These are phyloP conservation scores for Pinus albicaulis DNA, from an alignment of 75 land plant genomes.

Conservation along the genomic window DNA sequence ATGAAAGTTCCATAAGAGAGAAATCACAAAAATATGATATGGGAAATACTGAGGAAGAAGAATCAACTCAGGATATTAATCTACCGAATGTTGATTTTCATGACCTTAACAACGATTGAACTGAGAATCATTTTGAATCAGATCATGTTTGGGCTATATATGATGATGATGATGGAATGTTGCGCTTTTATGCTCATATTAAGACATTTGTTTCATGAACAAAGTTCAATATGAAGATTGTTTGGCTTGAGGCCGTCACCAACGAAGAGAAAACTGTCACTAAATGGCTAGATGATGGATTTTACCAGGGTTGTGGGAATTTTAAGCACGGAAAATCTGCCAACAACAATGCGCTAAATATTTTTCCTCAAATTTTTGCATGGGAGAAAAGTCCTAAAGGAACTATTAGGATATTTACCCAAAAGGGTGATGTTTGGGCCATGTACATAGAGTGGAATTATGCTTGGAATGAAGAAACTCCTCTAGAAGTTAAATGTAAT, in stretches of 20 bases:
- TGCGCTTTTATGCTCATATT: slow-evolving; percentile 32
- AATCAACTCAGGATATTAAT: neutral
- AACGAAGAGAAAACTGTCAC: slow-evolving; percentile 5
- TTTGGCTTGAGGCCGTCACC: slow-evolving; percentile 30
- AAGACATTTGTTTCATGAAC: neutral
- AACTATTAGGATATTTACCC: too few species aligned
- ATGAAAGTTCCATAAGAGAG: neutral
- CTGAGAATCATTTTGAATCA: slow-evolving; percentile 6
- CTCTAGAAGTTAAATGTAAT: too few species aligned
- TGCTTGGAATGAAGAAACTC: too few species aligned
- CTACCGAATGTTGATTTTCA: slow-evolving; percentile 29
- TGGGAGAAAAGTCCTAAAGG: too few species aligned
- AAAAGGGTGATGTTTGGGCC: too few species aligned
- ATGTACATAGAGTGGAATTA: too few species aligned
- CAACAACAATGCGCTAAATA: too few species aligned
- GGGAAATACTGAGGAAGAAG: neutral
- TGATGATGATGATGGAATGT: slow-evolving; percentile 31
- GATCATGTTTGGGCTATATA: slow-evolving; percentile 48
- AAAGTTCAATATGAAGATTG: slow-evolving; percentile 12
- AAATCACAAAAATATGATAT: too few species aligned
- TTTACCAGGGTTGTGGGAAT: slow-evolving; percentile 37
- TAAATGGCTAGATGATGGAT: slow-evolving; percentile 17
- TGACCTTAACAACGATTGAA: slow-evolving; percentile 26
- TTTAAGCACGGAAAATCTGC: slow-evolving; percentile 10
- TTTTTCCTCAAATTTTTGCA: too few species aligned